Conservation (phyloP, 306 rosid species). For the Astragalus glycyphyllos region DNA sequence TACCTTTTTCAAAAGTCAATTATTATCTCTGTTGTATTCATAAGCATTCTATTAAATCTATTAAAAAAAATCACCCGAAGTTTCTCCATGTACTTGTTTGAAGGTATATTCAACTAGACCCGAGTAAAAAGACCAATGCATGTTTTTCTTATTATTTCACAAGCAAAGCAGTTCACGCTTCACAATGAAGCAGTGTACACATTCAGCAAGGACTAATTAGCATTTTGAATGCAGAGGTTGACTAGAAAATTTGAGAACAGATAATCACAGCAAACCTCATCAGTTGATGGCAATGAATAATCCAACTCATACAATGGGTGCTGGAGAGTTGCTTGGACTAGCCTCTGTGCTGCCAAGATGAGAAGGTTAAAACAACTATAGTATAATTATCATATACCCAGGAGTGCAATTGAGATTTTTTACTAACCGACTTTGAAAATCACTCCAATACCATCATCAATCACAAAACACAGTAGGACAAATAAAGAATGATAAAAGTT, state of each 20-base stretch:
- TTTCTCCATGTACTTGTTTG: not conserved
- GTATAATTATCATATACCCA: slow-evolving; percentile 35
- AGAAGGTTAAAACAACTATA: slow-evolving; percentile 47
- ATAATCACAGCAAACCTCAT: slow-evolving; percentile 57
- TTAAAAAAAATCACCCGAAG: not conserved
- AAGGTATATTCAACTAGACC: not conserved
- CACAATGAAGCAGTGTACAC: slow-evolving; percentile 26
- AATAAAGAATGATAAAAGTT: slow-evolving; percentile 10
- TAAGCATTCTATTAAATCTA: slow-evolving; percentile 2
- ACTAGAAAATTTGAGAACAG: slow-evolving; percentile 26
- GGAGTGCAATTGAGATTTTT: slow-evolving; percentile 11
- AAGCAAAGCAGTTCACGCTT: not conserved
- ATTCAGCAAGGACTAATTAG: slow-evolving; percentile 17
- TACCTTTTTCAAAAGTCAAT: not conserved
- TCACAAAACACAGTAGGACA: slow-evolving; percentile 13
- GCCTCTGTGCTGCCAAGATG: slow-evolving; percentile 63
- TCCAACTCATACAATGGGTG: slow-evolving; percentile 72
- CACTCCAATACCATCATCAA: slow-evolving; percentile 2
- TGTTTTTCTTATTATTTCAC: slow-evolving; percentile 5
- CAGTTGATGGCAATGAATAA: slow-evolving; percentile 63
- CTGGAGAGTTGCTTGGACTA: slow-evolving; percentile 78
- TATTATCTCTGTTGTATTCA: slow-evolving; percentile 8
- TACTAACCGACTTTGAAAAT: slow-evolving; percentile 28
- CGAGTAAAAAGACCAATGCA: slow-evolving; percentile 8
- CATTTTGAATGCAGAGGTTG: slow-evolving; percentile 29